Percentiles rank a stretch among this genome's conserved stretches.
Evolutionary conservation across 73 alveolate species (phyloP).

Genomic region (Stentor roeselii): DNA sequence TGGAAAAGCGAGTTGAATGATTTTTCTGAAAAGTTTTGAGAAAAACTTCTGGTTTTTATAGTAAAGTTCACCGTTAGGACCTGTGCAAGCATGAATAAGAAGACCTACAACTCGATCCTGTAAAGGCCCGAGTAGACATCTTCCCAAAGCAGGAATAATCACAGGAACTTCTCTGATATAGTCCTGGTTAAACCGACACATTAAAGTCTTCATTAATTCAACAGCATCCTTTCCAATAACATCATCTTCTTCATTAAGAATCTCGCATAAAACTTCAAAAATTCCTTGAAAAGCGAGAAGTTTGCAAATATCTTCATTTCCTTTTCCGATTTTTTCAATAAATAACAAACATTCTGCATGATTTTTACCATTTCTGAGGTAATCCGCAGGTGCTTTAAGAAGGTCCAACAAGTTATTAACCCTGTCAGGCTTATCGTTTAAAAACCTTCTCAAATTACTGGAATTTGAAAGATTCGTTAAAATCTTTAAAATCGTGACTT

Average conservation of each 20-base stretch:
- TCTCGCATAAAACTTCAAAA: constrained; percentile 7
- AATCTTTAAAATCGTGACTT: background rate
- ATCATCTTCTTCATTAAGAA: background rate
- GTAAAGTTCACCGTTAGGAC: too few relatives aligned
- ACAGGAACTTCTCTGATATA: constrained; percentile 11
- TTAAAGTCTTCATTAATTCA: constrained; percentile 6
- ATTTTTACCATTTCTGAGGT: constrained; percentile 3
- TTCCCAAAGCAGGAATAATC: background rate
- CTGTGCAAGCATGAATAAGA: constrained; percentile 16
- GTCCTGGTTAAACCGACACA: background rate
- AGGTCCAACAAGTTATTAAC: background rate
- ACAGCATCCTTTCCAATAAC: background rate
- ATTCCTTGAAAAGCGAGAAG: constrained; percentile 9
- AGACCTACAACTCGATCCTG: background rate
- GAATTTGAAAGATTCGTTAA: background rate
- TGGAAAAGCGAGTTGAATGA: background rate
- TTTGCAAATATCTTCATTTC: constrained; percentile 12
- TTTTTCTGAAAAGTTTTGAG: background rate
- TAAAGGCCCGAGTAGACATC: background rate
- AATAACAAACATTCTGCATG: background rate
- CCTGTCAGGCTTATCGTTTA: background rate
- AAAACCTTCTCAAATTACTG: background rate
- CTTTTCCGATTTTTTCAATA: background rate
- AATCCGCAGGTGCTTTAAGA: constrained; percentile 10
- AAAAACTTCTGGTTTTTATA: background rate